Conservation (phyloP, 192 early-diverging fungal genomes). For the Paraglomus occultum region DNA sequence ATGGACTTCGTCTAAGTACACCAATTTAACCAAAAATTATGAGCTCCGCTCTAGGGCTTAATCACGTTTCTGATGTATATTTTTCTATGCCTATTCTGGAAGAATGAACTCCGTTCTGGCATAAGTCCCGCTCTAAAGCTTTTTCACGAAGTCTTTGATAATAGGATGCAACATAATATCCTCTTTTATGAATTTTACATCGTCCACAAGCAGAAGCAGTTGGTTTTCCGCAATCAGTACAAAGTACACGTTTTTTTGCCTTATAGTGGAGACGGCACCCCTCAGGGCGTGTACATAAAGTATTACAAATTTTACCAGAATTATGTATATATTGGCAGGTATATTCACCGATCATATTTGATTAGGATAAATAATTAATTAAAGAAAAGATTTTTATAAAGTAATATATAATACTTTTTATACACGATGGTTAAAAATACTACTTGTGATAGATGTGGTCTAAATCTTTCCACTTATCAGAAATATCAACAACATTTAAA, state of each 20-base stretch:
- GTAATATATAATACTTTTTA: background rate
- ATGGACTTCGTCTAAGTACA: background rate
- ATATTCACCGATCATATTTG: slow-evolving; percentile 18
- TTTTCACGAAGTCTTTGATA: slow-evolving; percentile 21
- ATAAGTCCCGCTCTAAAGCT: background rate
- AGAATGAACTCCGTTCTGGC: no score
- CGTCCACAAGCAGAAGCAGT: slow-evolving; percentile 16
- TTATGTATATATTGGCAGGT: background rate
- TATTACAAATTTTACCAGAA: no score
- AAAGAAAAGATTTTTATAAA: slow-evolving; percentile 7
- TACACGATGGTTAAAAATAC: slow-evolving; percentile 12
- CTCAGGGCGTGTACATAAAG: background rate
- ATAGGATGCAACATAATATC: slow-evolving; percentile 21
- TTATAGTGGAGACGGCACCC: slow-evolving; percentile 12
- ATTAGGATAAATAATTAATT: slow-evolving; percentile 20
- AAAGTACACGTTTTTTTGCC: slow-evolving; percentile 5
- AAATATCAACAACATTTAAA: slow-evolving; percentile 6
- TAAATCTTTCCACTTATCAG: slow-evolving; percentile 15
- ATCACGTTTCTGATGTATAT: slow-evolving; percentile 9
- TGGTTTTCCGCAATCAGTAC: background rate
- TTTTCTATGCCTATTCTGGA: no score
- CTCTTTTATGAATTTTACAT: slow-evolving; percentile 20
- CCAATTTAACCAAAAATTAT: slow-evolving; percentile 19
- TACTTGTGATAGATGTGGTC: slow-evolving; percentile 19
- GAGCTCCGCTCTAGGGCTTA: slow-evolving; percentile 4